Evolutionary conservation across 345 rosid genomes (phyloP), one percentile per base, ranked within the genome.

Genomic region (Eucalyptus erythrocorys): DNA sequence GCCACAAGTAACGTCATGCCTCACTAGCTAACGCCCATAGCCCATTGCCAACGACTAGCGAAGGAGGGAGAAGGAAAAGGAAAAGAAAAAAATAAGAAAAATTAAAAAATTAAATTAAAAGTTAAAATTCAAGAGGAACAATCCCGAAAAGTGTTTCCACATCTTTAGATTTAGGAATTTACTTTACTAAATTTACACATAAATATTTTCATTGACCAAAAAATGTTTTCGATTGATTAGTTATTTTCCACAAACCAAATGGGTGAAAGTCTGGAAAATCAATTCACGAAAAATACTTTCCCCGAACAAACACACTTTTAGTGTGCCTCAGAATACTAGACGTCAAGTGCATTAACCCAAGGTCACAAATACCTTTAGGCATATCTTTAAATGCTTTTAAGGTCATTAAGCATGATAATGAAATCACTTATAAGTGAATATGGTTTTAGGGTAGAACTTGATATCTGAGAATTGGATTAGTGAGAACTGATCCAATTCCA

Each of bases 41-140:
- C 57, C 1, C 26, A 0, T 51, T 51, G 4, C 24, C 10, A 0
- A 51, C 0, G 0, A 19, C 0, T 3, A 0, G 10, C 0, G 2
- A 51, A 51, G 10, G 26, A 51, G 5, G 57, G 1, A 51, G 57
- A 51, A 19, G 2, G 26, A 51, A 51, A 51, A 51, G 19, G 10
- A 51, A 51, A 7, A 17, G 4, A 4, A 51, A 51, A 17, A 51
- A 17, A 17, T 1, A 17, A 48, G 3, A 48, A 48, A 48, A 43
- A 1, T 5, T 42, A 43, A 48, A 16, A 16, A 50, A 1, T 1
- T 1, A 14, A 50, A 50, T 50, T 1, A 51, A 51, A 51, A 3
- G 24, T 21, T 21, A 51, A 51, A 51, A 19, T 51, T 51, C 2
- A 51, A 21, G 5, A 51, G 57, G 26, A 51, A 7, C 26, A 51